Evolutionary conservation across 306 rosid genomes (phyloP), one percentile per base, ranked within the genome.

Genomic region (Acmispon strigosus): DNA sequence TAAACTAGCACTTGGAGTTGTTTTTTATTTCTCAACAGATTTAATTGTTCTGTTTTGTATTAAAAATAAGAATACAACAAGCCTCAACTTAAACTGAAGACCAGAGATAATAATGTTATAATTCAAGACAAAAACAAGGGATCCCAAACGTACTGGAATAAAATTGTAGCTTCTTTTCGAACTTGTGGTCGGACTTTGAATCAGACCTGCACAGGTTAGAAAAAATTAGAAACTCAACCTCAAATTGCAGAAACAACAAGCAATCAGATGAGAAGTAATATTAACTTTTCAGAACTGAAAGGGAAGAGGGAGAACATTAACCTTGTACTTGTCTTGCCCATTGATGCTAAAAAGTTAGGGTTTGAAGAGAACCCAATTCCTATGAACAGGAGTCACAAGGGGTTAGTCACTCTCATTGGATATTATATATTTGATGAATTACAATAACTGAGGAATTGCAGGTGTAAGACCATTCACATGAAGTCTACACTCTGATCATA

Each of bases 141-240:
- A 32, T 9, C 13, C 0, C 2, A 7, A 43, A 78, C 81, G 59
- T 76, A 85, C 89, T 78, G 56, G 84, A 32, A 58, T 85, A 85
- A 64, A 85, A 85, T n/a, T 76, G 67, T n/a, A 73, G 62, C 76
- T 85, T 81, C 50, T 76, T 81, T 8, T 82, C 78, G 7, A 72
- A 72, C 51, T 79, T 84, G 64, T 18, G 53, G 22, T 72, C 22
- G 27, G 84, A 57, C 49, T 76, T 85, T 13, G 80, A 78, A 50
- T 52, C 78, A 0, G 57, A 16, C 45, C 89, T 84, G 80, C 74
- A 56, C 14, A 10, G 10, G 45, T 24, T 18, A 57, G 13, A 47
- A 62, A 4, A 5, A 4, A 29, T 66, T 15, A 69, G 43, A 54
- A 51, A 37, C 4, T 50, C 20, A 17, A 20, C 12, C 7, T 13